Conservation (phyloP, 2,329 filamentous ascomycete genomes). For the Diaporthe citrichinensis region DNA sequence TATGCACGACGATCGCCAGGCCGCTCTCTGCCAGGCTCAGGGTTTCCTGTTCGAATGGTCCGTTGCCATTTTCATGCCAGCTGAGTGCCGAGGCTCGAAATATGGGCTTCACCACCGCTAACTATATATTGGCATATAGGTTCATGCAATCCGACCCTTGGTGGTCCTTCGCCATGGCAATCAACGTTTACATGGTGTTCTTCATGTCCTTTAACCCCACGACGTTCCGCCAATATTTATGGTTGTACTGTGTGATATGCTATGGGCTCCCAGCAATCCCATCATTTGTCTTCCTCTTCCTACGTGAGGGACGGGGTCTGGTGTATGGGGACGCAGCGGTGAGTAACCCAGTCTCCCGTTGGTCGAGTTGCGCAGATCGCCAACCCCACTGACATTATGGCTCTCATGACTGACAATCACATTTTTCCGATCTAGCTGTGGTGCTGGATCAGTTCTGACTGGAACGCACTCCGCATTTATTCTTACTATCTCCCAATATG, state of each 20-base stretch:
- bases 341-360: constrained; percentile 45
- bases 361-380: neutral
- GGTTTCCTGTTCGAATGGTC: constrained; percentile 77
- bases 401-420: neutral
- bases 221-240: constrained; percentile 80
- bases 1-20: constrained; percentile 58
- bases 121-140: constrained; percentile 59
- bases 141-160: constrained; percentile 84
- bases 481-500: constrained; percentile 74
- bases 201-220: constrained; percentile 73
- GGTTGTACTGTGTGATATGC: constrained; percentile 78
- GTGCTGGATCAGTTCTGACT: constrained; percentile 72
- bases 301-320: constrained; percentile 56
- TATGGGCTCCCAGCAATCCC: constrained; percentile 81
- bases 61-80: constrained; percentile 49
- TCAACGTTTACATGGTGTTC: constrained; percentile 82
- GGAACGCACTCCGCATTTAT: constrained; percentile 71
- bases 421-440: constrained; percentile 61
- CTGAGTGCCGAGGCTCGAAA: rapidly evolving
- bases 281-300: constrained; percentile 74
- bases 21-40: constrained; percentile 73
- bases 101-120: neutral
- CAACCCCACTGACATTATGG: neutral
- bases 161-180: constrained; percentile 86
- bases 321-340: constrained; percentile 72